These are phyloP conservation scores for Nigrospora oryzae DNA, from an alignment of 2,329 filamentous ascomycete genomes.

Conservation along the genomic window DNA sequence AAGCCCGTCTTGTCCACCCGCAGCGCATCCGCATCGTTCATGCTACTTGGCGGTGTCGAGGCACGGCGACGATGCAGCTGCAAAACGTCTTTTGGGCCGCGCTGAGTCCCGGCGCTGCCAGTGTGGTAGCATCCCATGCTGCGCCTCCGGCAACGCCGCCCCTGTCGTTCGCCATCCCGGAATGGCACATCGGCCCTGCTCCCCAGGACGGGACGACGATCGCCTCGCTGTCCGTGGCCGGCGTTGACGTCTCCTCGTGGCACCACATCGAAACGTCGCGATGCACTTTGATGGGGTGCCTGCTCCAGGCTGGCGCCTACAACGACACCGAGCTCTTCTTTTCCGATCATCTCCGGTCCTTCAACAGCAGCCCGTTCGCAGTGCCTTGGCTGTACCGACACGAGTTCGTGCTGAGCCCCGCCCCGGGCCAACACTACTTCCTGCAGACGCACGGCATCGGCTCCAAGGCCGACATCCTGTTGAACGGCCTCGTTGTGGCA, in stretches of 20 bases:
- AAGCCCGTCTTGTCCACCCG: too few relatives aligned
- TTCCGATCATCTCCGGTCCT: slow-evolving; percentile 33
- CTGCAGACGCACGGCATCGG: slow-evolving; percentile 51
- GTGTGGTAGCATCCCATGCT: too few relatives aligned
- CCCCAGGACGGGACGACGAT: slow-evolving; percentile 25
- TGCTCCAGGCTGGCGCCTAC: slow-evolving; percentile 43
- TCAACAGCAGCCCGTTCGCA: slow-evolving; percentile 38
- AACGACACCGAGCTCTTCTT: slow-evolving; percentile 46
- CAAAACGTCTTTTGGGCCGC: too few relatives aligned
- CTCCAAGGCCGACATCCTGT: slow-evolving; percentile 49
- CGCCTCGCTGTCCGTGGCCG: slow-evolving; percentile 28
- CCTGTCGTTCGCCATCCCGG: slow-evolving; percentile 21
- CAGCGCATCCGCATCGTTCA: too few relatives aligned
- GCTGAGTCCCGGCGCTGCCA: too few relatives aligned
- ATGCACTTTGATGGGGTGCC: slow-evolving; percentile 48
- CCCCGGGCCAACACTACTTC: slow-evolving; percentile 33
- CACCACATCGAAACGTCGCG: slow-evolving; percentile 34
- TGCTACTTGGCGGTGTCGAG: too few relatives aligned
- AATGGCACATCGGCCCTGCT: slow-evolving; percentile 42
- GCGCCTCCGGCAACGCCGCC: background rate
- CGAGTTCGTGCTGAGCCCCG: slow-evolving; percentile 33
- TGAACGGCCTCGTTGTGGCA: slow-evolving; percentile 47
- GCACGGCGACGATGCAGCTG: too few relatives aligned
- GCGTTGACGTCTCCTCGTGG: slow-evolving; percentile 41
- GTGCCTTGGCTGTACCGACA: slow-evolving; percentile 52